Percentiles rank a stretch among this genome's conserved stretches.
phyloP scores from a whole-genome alignment of 306 rosid genomes.

The Malus fusca region DNA sequence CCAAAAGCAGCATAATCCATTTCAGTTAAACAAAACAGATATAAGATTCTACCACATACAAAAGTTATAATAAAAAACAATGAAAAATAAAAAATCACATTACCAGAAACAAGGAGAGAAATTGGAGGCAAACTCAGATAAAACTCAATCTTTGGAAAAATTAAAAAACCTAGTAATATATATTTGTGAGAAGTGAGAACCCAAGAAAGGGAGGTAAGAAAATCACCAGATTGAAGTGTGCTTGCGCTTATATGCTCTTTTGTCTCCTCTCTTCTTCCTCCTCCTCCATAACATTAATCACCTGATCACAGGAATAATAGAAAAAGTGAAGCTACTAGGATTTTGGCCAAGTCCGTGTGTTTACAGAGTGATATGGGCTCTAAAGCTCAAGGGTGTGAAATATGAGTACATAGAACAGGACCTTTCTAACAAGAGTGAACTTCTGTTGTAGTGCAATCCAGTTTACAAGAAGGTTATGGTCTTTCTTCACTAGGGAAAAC shows the following conservation, averaged over 20 bases:
- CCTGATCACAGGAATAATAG: neutral
- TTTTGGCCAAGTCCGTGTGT: too few species aligned
- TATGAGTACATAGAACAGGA: too few species aligned
- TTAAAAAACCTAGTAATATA: neutral
- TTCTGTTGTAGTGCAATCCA: too few species aligned
- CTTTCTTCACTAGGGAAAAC: conserved; percentile 33
- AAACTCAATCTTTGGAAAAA: neutral
- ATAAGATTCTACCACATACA: neutral
- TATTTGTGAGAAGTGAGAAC: too few species aligned
- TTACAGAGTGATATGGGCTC: too few species aligned
- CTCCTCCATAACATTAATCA: neutral
- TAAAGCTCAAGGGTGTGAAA: neutral
- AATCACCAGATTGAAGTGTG: conserved; percentile 30
- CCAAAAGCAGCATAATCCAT: neutral
- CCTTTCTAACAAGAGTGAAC: too few species aligned
- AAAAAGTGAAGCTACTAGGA: conserved; percentile 1
- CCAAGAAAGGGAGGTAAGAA: neutral
- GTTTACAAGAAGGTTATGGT: conserved; percentile 44
- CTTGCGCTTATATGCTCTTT: too few species aligned
- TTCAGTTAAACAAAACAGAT: neutral
- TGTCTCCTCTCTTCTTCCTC: too few species aligned
- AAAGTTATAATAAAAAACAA: too few species aligned
- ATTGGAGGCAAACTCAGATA: neutral
- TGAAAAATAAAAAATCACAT: neutral
- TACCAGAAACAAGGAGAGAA: neutral